A percentile compares a stretch with the other conserved stretches of the same genome.
These are phyloP conservation scores for Nematocida ironsii DNA, from an alignment of 371 early-diverging fungal genomes.

Conservation along the genomic window DNA sequence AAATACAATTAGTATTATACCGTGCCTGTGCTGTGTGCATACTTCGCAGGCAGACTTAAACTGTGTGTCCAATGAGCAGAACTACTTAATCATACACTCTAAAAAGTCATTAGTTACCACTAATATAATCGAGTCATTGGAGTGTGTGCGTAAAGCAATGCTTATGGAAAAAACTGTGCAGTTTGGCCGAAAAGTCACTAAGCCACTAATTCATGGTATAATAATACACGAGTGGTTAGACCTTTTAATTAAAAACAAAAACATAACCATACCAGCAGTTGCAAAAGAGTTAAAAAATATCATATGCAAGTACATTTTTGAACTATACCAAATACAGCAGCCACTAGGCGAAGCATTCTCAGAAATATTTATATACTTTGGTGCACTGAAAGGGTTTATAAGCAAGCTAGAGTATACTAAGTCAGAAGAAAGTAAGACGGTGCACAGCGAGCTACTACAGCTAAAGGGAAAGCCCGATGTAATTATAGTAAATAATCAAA, in stretches of 20 bases:
- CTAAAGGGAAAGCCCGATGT: constrained; percentile 51
- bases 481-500: constrained; percentile 6
- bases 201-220: constrained; percentile 18
- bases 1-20: constrained; percentile 25
- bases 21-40: constrained; percentile 33
- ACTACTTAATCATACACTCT: constrained; percentile 46
- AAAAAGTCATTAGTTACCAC: constrained; percentile 26
- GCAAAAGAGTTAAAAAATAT: constrained; percentile 28
- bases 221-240: constrained; percentile 51
- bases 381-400: constrained; percentile 30
- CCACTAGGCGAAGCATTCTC: background rate
- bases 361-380: constrained; percentile 30
- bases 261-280: background rate
- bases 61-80: constrained; percentile 4
- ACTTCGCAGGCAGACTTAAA: background rate
- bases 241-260: constrained; percentile 12
- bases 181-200: background rate
- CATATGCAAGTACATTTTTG: background rate
- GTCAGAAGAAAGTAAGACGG: constrained; percentile 17
- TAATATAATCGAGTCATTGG: constrained; percentile 1
- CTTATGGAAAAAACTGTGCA: constrained; percentile 1
- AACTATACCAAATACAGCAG: background rate
- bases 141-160: constrained; percentile 30
- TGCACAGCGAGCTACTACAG: constrained; percentile 32
- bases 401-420: background rate